phyloP scores from a whole-genome alignment of 2,329 filamentous ascomycete species.

The Apiospora rasikravindrae region DNA sequence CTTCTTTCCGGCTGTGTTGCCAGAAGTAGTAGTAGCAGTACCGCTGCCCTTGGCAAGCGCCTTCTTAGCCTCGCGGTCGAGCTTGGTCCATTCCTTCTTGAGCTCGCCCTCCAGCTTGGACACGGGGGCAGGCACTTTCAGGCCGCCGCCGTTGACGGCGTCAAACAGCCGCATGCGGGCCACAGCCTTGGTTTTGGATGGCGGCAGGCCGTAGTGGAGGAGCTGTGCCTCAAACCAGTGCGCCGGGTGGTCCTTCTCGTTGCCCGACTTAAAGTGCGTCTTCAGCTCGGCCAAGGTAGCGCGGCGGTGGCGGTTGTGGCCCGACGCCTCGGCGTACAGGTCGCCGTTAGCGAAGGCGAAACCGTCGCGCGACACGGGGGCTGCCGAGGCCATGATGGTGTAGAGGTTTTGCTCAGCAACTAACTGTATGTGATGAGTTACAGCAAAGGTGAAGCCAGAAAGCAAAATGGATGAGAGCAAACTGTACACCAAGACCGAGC shows the following conservation, averaged over 20 bases:
- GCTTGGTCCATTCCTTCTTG: slow-evolving; percentile 62
- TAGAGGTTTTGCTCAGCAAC: background rate
- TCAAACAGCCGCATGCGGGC: slow-evolving; percentile 65
- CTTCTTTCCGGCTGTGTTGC: slow-evolving; percentile 12
- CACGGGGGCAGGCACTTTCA: slow-evolving; percentile 56
- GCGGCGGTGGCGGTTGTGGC: slow-evolving; percentile 51
- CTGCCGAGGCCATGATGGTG: slow-evolving; percentile 33
- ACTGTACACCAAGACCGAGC: background rate
- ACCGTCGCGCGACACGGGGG: slow-evolving; percentile 40
- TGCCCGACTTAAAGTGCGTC: slow-evolving; percentile 48
- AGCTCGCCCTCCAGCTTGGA: slow-evolving; percentile 56
- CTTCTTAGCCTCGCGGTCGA: slow-evolving; percentile 55
- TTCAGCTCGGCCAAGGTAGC: slow-evolving; percentile 50
- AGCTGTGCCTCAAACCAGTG: slow-evolving; percentile 69
- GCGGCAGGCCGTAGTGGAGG: slow-evolving; percentile 63
- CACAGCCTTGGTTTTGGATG: slow-evolving; percentile 61
- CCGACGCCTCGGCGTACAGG: slow-evolving; percentile 50
- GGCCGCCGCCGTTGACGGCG: slow-evolving; percentile 48
- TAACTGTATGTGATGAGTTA: background rate
- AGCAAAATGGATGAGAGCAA: background rate
- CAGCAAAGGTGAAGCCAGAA: background rate
- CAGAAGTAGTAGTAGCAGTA: background rate
- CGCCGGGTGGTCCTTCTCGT: slow-evolving; percentile 54
- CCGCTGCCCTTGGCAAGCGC: slow-evolving; percentile 28
- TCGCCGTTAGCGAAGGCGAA: slow-evolving; percentile 50